Conservation (phyloP, 148 eudicot genomes). For the Mesembryanthemum crystallinum region DNA sequence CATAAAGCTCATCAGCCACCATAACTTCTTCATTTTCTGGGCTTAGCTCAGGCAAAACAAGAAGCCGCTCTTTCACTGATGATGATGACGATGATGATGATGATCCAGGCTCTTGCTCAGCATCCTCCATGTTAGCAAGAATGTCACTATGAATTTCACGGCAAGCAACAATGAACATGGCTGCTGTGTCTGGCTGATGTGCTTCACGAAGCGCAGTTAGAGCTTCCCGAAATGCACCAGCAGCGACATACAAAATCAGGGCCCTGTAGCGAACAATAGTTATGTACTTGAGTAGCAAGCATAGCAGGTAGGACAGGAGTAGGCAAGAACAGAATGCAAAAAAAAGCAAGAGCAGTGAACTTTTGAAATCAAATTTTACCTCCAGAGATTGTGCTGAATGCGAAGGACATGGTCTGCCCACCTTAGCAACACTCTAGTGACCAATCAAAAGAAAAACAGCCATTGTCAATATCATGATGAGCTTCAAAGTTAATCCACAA, state of each 20-base stretch:
- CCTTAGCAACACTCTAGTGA: conserved; percentile 83
- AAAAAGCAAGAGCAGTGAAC: not conserved
- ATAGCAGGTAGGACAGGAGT: not conserved
- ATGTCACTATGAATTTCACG: conserved; percentile 76
- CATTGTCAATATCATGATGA: not conserved
- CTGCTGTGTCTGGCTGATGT: conserved; percentile 97
- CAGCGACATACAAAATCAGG: conserved; percentile 79
- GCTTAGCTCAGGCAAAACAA: conserved; percentile 50
- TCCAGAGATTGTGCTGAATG: conserved; percentile 85
- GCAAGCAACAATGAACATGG: conserved; percentile 84
- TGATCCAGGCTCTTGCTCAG: conserved; percentile 49
- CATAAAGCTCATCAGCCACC: conserved; percentile 81
- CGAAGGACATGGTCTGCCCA: conserved; percentile 89
- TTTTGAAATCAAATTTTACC: conserved; percentile 40
- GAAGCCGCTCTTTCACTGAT: conserved; percentile 38
- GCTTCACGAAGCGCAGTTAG: conserved; percentile 84
- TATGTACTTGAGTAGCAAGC: conserved; percentile 13
- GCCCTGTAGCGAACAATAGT: conserved; percentile 53
- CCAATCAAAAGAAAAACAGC: conserved; percentile 11
- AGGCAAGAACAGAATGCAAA: not conserved
- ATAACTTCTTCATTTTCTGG: conserved; percentile 72
- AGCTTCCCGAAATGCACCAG: conserved; percentile 89
- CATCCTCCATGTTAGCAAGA: conserved; percentile 43
- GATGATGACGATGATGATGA: conserved; percentile 40
- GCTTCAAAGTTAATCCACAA: conserved; percentile 11